Evolutionary conservation across 2,329 filamentous ascomycete species (phyloP), one percentile per base, ranked within the genome.

Genomic region (Beauveria pseudobassiana): DNA sequence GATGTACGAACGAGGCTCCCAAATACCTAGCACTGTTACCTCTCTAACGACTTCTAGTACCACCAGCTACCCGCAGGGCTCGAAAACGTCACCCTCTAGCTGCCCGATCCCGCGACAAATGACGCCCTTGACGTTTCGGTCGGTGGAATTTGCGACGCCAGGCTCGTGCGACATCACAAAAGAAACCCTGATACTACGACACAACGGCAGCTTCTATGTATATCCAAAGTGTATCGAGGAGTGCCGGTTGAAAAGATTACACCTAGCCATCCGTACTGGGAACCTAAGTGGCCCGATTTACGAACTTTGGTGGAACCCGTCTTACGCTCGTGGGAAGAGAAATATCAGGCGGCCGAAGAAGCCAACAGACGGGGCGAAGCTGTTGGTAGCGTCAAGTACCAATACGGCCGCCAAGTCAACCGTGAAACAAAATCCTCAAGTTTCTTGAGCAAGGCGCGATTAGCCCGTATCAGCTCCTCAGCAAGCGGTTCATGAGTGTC

Each of bases 381-480:
- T 56, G 68, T 67, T 8, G 69, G 69, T 5, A 76, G 76, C 3
- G 77, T 77, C 42, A 79, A 82, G 55, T 84, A 83, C 63, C 76
- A 83, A 64, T 79, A 80, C 7, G 79, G 80, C 6, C 77, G 82
- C 1, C 82, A 85, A 64, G 78, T 84, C 54, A 85, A 85, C 64
- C 77, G 82, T 5, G 83, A 22, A 73, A 76, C 12, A 71, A 75
- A 24, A 79, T 83, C n/a, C 72, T 85, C 40, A 75, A 80, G 50
- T 85, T 83, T 61, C 71, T 85, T 5, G 70, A 76, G 8, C 71
- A 77, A 0, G 80, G 77, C n/a, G 73, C 78, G 2, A 79, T 85
- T 63, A 80, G 81, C 64, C 83, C 83, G 0, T 84, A 81, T 62
- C 83, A 86, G 68, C 76, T 85, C 10, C 74, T 85, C 3, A 76